phyloP scores from a whole-genome alignment of 139 green algal genomes.

The Spirogloea muscicola region DNA sequence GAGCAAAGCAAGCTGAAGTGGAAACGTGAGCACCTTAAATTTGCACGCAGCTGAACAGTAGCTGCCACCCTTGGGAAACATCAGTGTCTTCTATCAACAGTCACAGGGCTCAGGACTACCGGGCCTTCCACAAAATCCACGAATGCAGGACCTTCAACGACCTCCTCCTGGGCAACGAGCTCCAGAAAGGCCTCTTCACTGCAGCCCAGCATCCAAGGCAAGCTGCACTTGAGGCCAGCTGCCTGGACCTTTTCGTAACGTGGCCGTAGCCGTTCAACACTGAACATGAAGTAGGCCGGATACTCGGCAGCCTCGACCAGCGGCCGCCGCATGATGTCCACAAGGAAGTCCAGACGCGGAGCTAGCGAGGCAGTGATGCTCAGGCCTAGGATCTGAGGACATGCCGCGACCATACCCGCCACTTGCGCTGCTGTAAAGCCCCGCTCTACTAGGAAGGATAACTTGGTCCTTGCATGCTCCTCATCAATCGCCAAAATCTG shows the following conservation, averaged over 20 bases:
- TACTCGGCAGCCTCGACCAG: slow-evolving; percentile 18
- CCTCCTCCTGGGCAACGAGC: background rate
- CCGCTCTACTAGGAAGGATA: background rate
- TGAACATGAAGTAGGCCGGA: slow-evolving; percentile 1
- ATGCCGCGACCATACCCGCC: background rate
- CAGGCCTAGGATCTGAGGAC: slow-evolving; percentile 13
- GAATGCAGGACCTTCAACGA: slow-evolving; percentile 6
- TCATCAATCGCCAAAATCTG: slow-evolving; percentile 23
- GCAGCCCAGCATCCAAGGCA: slow-evolving; percentile 24
- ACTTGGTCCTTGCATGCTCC: background rate
- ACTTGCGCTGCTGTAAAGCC: slow-evolving; percentile 25
- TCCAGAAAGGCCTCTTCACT: slow-evolving; percentile 3
- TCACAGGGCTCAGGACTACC: too few species aligned
- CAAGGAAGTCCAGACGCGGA: slow-evolving; percentile 20
- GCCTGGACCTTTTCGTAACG: background rate
- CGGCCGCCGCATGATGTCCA: slow-evolving; percentile 6
- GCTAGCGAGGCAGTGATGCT: background rate
- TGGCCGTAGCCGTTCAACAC: background rate
- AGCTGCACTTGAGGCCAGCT: background rate
- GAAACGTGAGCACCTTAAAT: too few species aligned
- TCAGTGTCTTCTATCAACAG: too few species aligned
- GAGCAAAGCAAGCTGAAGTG: too few species aligned
- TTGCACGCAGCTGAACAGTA: too few species aligned
- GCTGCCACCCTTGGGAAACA: too few species aligned
- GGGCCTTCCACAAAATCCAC: slow-evolving; percentile 1